Evolutionary conservation across 1,139 yeast species (phyloP).

Genomic region (Entelexis sorbosivorans): DNA sequence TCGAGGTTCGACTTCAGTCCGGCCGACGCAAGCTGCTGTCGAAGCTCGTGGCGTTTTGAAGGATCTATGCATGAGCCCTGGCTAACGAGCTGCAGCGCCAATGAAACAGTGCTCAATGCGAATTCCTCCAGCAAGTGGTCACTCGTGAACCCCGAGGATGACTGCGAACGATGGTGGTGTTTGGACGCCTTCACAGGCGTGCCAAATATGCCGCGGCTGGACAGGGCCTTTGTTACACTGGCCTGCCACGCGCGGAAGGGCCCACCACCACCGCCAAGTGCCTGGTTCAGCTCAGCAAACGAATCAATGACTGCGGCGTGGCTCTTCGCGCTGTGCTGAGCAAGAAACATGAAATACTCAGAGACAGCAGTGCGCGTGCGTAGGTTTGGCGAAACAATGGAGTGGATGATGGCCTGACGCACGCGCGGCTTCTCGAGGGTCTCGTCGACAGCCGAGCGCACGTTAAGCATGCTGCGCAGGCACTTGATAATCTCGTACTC

Average conservation of each 20-base stretch:
- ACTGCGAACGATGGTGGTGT: conserved; percentile 40
- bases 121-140: conserved; percentile 64
- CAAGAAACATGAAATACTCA: conserved; percentile 53
- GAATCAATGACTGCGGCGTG: conserved; percentile 12
- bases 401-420: conserved; percentile 49
- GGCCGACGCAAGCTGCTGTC: conserved; percentile 67
- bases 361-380: conserved; percentile 72
- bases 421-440: conserved; percentile 42
- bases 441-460: conserved; percentile 46
- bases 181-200: conserved; percentile 88
- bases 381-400: conserved; percentile 51
- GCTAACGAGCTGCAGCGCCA: conserved; percentile 61
- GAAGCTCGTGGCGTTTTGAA: conserved; percentile 55
- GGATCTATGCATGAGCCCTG: conserved; percentile 1
- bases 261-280: conserved; percentile 2
- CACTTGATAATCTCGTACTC: conserved; percentile 54
- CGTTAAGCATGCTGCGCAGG: conserved; percentile 48
- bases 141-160: conserved; percentile 46
- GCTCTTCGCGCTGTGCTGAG: conserved; percentile 29
- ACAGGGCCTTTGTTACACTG: conserved; percentile 60
- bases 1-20: conserved; percentile 58
- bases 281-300: conserved; percentile 5
- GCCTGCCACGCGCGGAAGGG: conserved; percentile 73
- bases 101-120: conserved; percentile 63
- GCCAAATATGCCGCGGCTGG: conserved; percentile 82